Evolutionary conservation across 495 filamentous ascomycete genomes (phyloP), one percentile per base, ranked within the genome.

Genomic region (Cercophora newfieldiana): DNA sequence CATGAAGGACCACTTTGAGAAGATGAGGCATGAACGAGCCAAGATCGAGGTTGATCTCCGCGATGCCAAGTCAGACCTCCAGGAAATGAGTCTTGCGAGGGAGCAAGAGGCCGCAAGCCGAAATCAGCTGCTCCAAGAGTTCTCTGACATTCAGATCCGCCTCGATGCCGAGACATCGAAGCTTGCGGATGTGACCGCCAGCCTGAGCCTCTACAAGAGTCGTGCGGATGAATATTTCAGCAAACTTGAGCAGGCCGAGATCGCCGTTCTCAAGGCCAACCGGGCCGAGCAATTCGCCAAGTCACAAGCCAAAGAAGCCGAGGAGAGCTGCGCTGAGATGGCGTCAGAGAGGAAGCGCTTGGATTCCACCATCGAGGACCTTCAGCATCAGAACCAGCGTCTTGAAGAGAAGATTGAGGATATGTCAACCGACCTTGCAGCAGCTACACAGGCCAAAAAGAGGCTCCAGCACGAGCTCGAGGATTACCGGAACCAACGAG

Each of bases 231-330:
- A 99, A 74, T 99, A 99, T 71, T 99, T 97, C 80, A 92, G 86
- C 82, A 97, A 97, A 78, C 89, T 99, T 19, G 95, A 99, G 74
- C 94, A 97, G 74, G 95, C 95, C 18, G 95, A 99, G 74, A 94
- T 98, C 67, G 88, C 93, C 8, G 92, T 98, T 22, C 85, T 99
- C 65, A 97, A 97, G 77, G 94, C 95, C 51, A 88, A 86, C 57
- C 85, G 94, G 7, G 94, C 96, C 0, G 95, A 98, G 77, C 91
- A 96, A 72, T 97, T 97, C 73, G 94, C 95, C 51, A 96, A 92
- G 76, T 80, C 90, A 21, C 94, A 97, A 69, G 88, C 90, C 14
- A 87, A 86, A 64, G 95, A 99, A 76, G 91, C 93, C 0, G 96
- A 98, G 67, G 94, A 98, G 51, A 91, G 88, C 12, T 97, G 89